Conservation (phyloP, 1,284 basidiomycete species). For the Xerocomus minutiporus region DNA sequence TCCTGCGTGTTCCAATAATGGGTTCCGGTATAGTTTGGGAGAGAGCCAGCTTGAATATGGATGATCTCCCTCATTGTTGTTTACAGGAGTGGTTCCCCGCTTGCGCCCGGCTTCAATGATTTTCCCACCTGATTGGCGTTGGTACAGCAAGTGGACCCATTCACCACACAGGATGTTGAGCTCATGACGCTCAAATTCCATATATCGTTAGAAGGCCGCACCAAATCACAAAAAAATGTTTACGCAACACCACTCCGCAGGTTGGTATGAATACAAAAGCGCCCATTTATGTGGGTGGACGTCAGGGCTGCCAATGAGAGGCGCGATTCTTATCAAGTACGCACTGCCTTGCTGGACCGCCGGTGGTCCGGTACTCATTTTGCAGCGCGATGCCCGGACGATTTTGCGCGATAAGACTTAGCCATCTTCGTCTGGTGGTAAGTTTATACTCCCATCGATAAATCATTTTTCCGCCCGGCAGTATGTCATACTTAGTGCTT, state of each 20-base stretch:
- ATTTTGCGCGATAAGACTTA: too few relatives aligned
- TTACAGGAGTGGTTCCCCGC: too few relatives aligned
- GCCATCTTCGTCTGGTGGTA: too few relatives aligned
- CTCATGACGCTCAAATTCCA: not conserved
- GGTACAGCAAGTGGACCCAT: not conserved
- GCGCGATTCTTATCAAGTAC: not conserved
- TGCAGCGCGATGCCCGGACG: too few relatives aligned
- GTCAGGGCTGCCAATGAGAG: too few relatives aligned
- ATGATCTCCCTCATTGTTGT: conserved; percentile 69
- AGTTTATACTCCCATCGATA: too few relatives aligned
- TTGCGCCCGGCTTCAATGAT: not conserved
- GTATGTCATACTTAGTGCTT: too few relatives aligned
- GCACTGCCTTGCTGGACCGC: not conserved
- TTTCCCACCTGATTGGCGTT: not conserved
- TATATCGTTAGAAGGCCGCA: not conserved
- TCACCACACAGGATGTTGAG: not conserved
- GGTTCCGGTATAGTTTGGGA: conserved; percentile 64
- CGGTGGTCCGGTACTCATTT: too few relatives aligned
- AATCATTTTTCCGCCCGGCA: too few relatives aligned
- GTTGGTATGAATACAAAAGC: too few relatives aligned
- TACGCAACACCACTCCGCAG: not conserved
- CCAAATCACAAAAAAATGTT: not conserved
- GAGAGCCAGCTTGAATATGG: conserved; percentile 66
- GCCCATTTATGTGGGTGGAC: too few relatives aligned
- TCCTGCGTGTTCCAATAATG: conserved; percentile 82